A percentile compares a stretch with the other conserved stretches of the same genome.
These are phyloP conservation scores for Saccharomyces cerevisiae DNA, from an alignment of 805 yeast genomes.

Conservation along the genomic window DNA sequence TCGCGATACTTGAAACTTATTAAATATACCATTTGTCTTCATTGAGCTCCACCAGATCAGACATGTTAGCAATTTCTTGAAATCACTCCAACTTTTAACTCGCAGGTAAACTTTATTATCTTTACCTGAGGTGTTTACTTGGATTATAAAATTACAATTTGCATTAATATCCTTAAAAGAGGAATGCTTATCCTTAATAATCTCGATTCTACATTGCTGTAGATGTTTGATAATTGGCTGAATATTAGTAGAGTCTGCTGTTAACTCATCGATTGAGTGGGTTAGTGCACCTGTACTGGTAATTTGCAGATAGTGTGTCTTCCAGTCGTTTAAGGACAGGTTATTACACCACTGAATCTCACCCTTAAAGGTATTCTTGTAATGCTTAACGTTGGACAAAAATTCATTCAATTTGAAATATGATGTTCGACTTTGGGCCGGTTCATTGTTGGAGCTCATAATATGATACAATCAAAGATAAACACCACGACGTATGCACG, in stretches of 20 bases:
- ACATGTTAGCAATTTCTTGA: slow-evolving; percentile 38
- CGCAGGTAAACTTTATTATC: slow-evolving; percentile 9
- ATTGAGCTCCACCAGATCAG: slow-evolving; percentile 51
- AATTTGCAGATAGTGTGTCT: slow-evolving; percentile 13
- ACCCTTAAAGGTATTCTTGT: slow-evolving; percentile 19
- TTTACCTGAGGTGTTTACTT: slow-evolving; percentile 8
- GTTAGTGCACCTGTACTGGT: slow-evolving; percentile 12
- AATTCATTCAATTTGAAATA: not conserved
- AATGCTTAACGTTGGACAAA: not conserved
- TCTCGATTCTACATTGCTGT: slow-evolving; percentile 17
- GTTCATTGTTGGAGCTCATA: not conserved
- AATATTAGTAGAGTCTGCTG: slow-evolving; percentile 2
- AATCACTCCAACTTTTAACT: slow-evolving; percentile 19
- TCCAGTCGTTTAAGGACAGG: slow-evolving; percentile 18
- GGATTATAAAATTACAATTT: slow-evolving; percentile 11
- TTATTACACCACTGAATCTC: slow-evolving; percentile 19
- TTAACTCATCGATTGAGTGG: slow-evolving; percentile 9
- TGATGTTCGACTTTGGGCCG: not conserved
- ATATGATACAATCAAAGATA: not conserved
- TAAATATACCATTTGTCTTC: slow-evolving; percentile 44
- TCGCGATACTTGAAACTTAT: slow-evolving; percentile 39
- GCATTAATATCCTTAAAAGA: not conserved
- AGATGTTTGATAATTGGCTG: slow-evolving; percentile 19
- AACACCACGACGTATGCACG: not conserved
- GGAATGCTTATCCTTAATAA: slow-evolving; percentile 9